Conservation (phyloP, 2,329 filamentous ascomycete species). For the Penicillium paneum region DNA sequence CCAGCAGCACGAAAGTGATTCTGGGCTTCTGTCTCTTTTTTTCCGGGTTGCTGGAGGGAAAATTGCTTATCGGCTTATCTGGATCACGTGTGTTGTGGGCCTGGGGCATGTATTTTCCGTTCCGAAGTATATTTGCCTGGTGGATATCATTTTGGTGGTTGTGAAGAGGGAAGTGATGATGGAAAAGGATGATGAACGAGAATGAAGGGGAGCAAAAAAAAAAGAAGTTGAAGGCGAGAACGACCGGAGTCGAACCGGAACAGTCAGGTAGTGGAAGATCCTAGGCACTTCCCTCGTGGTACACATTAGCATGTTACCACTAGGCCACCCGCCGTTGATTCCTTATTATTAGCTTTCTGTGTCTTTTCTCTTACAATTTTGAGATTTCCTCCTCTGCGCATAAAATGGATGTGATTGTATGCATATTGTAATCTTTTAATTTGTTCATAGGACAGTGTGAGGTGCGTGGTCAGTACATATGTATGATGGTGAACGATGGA, state of each 20-base stretch:
- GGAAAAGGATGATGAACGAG: too few relatives aligned
- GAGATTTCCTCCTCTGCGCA: neutral
- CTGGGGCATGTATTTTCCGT: neutral
- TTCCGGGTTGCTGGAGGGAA: slow-evolving; percentile 9
- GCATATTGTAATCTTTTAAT: neutral
- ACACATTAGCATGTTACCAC: neutral
- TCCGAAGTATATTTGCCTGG: slow-evolving; percentile 3
- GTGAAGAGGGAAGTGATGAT: too few relatives aligned
- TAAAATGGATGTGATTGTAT: too few relatives aligned
- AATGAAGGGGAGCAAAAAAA: too few relatives aligned
- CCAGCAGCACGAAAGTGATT: slow-evolving; percentile 19
- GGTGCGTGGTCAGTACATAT: neutral
- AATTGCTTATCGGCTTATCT: slow-evolving; percentile 13
- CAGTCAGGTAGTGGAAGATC: slow-evolving; percentile 1
- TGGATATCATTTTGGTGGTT: neutral
- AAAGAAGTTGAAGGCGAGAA: too few relatives aligned
- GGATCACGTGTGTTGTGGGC: neutral
- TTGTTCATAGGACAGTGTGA: too few relatives aligned
- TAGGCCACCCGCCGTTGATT: neutral
- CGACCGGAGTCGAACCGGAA: neutral
- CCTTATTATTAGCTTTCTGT: neutral
- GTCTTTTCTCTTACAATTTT: neutral
- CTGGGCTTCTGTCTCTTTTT: slow-evolving; percentile 1
- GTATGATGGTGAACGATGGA: too few relatives aligned
- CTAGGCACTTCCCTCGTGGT: neutral